Conservation (phyloP, 1,284 basidiomycete species). For the Boletus chippewaensis region DNA sequence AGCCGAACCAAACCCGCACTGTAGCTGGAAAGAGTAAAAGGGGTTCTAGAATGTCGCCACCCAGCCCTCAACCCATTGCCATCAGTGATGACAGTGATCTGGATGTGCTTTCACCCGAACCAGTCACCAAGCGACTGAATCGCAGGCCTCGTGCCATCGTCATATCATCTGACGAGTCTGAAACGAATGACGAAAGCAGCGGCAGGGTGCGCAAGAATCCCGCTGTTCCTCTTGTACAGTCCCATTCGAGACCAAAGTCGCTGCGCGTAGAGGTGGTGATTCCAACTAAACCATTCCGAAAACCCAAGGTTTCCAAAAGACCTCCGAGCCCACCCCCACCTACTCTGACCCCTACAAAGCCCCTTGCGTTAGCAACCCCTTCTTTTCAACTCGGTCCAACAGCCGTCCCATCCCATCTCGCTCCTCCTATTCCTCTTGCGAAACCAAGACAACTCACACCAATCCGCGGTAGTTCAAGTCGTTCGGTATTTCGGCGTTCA, state of each 20-base stretch:
- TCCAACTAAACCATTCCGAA: slow-evolving; percentile 27
- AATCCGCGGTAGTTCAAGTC: slow-evolving; percentile 42
- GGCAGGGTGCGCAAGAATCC: slow-evolving; percentile 5
- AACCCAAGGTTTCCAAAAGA: slow-evolving; percentile 5
- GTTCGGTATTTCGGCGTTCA: slow-evolving; percentile 36
- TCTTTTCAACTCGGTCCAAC: slow-evolving; percentile 4
- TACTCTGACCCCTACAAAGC: slow-evolving; percentile 6
- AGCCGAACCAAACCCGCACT: slow-evolving; percentile 23
- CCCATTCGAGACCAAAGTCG: slow-evolving; percentile 16
- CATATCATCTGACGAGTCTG: slow-evolving; percentile 43
- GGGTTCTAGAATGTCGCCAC: background rate
- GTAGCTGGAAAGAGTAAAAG: slow-evolving; percentile 9
- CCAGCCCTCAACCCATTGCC: slow-evolving; percentile 13
- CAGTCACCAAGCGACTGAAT: slow-evolving; percentile 14
- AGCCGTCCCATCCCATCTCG: slow-evolving; percentile 5
- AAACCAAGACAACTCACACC: slow-evolving; percentile 60
- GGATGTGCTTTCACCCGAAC: slow-evolving; percentile 16
- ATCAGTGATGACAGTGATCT: slow-evolving; percentile 29
- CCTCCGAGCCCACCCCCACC: slow-evolving; percentile 1
- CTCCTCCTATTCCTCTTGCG: slow-evolving; percentile 27
- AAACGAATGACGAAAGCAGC: slow-evolving; percentile 18
- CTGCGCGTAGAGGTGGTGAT: slow-evolving; percentile 35
- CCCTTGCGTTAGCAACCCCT: slow-evolving; percentile 1
- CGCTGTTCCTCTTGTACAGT: slow-evolving; percentile 10
- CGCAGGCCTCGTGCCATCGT: slow-evolving; percentile 27